Evolutionary conservation across 1,284 basidiomycete genomes (phyloP).

Genomic region (Blastosporella zonata): DNA sequence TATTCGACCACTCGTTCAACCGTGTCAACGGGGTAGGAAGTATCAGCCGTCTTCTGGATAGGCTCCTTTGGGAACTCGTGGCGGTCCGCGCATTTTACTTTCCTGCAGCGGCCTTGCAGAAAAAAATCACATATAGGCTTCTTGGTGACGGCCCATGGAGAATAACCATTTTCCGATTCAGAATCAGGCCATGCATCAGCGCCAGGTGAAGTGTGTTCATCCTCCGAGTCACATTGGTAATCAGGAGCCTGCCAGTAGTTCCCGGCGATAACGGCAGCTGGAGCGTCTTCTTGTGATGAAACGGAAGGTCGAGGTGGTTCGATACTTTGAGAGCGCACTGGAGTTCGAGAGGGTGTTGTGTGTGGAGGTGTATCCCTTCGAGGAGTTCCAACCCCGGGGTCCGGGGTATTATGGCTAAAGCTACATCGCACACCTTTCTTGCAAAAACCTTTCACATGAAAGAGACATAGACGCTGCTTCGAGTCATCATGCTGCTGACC

Average conservation of each 20-base stretch:
- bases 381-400: background rate
- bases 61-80: constrained; percentile 1
- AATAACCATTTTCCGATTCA: constrained; percentile 7
- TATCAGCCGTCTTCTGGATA: background rate
- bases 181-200: constrained; percentile 8
- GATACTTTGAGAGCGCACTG: background rate
- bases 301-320: background rate
- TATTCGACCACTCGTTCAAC: background rate
- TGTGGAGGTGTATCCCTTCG: background rate
- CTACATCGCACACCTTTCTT: constrained; percentile 20
- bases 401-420: constrained; percentile 1
- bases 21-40: background rate
- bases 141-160: constrained; percentile 5
- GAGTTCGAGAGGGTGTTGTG: background rate
- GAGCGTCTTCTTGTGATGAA: background rate
- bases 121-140: constrained; percentile 6
- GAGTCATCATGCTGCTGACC: too few relatives aligned
- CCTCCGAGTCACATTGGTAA: background rate
- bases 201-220: background rate
- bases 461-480: constrained; percentile 24
- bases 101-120: constrained; percentile 1
- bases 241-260: background rate
- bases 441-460: constrained; percentile 34
- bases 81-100: constrained; percentile 1
- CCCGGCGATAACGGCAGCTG: background rate